Percentiles rank a stretch among this genome's conserved stretches.
Evolutionary conservation across 768 basidiomycete species (phyloP).

Genomic region (Serendipita indica): DNA sequence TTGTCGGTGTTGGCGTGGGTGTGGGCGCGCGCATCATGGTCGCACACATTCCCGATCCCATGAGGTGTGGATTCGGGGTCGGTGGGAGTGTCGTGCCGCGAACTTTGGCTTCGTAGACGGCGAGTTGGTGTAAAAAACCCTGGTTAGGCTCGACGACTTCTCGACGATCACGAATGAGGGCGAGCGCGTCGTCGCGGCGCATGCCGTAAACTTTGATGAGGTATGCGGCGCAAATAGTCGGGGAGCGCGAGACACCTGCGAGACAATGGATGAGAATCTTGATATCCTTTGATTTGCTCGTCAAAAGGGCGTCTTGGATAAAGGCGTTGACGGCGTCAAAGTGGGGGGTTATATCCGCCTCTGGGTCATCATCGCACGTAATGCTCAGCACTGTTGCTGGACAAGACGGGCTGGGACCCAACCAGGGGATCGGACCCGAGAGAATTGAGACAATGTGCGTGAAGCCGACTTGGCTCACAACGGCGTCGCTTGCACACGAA

Average conservation of each 20-base stretch:
- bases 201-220: slow-evolving; percentile 26
- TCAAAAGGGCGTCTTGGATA: not conserved
- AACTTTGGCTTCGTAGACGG: not conserved
- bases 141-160: slow-evolving; percentile 27
- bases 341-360: not conserved
- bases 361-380: not conserved
- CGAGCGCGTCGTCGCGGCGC: slow-evolving; percentile 27
- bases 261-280: slow-evolving; percentile 32
- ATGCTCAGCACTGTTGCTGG: not conserved
- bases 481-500: not conserved
- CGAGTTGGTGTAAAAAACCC: slow-evolving; percentile 30
- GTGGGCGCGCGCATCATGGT: not conserved
- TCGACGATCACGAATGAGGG: slow-evolving; percentile 25
- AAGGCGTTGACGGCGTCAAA: not conserved
- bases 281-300: not conserved
- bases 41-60: not conserved
- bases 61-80: not conserved
- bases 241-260: slow-evolving; percentile 34
- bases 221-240: slow-evolving; percentile 29
- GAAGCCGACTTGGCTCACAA: not conserved
- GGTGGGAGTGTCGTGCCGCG: not conserved
- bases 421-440: not conserved
- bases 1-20: not conserved
- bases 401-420: not conserved
- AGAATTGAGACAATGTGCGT: not conserved